These are phyloP conservation scores for Colletotrichum zoysiae DNA, from an alignment of 2,329 filamentous ascomycete species.

Conservation along the genomic window DNA sequence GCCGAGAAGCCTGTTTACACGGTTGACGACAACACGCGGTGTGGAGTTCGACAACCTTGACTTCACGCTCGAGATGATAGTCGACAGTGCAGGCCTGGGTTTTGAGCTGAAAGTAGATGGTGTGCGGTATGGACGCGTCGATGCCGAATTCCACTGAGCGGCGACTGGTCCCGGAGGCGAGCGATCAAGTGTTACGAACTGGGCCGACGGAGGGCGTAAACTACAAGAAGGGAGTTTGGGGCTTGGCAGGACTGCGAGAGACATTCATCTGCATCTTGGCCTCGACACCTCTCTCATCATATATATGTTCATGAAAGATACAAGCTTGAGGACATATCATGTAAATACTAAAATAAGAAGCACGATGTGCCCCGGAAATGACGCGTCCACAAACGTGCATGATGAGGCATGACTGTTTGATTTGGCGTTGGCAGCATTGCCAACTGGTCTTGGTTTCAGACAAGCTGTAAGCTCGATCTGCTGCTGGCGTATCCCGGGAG, in stretches of 20 bases:
- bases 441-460: not conserved
- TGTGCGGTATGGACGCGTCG: slow-evolving; percentile 80
- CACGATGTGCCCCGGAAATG: slow-evolving; percentile 26
- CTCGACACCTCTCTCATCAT: slow-evolving; percentile 19
- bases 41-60: slow-evolving; percentile 87
- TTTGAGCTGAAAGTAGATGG: slow-evolving; percentile 86
- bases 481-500: not conserved
- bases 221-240: slow-evolving; percentile 20
- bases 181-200: slow-evolving; percentile 7
- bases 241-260: slow-evolving; percentile 5
- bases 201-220: not conserved
- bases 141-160: slow-evolving; percentile 79
- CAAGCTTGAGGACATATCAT: slow-evolving; percentile 25
- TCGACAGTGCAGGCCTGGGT: slow-evolving; percentile 80
- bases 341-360: slow-evolving; percentile 17
- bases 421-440: not conserved
- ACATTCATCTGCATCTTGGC: not conserved
- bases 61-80: slow-evolving; percentile 86
- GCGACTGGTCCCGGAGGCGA: not conserved
- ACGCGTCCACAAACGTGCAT: slow-evolving; percentile 16
- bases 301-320: slow-evolving; percentile 25
- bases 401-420: not conserved
- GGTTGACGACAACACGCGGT: slow-evolving; percentile 81
- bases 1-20: slow-evolving; percentile 78
- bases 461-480: not conserved